These are phyloP conservation scores for Magnaporthiopsis poae DNA, from an alignment of 2,329 filamentous ascomycete genomes.

Conservation along the genomic window DNA sequence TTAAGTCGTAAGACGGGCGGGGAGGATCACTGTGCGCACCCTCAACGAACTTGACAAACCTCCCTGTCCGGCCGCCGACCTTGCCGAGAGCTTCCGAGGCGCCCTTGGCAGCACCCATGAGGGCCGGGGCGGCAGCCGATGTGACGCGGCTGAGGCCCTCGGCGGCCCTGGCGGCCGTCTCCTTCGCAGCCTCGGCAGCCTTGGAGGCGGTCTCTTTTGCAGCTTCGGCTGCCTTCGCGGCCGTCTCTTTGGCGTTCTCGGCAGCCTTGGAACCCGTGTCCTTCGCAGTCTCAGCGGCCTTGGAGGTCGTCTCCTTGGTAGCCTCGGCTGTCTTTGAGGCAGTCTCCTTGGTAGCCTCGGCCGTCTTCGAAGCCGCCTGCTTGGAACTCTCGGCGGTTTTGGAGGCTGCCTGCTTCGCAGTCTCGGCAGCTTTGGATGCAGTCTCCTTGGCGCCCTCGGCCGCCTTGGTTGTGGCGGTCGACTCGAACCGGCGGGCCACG, in stretches of 20 bases:
- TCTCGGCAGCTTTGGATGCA: constrained; percentile 27
- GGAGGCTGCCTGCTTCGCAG: constrained; percentile 27
- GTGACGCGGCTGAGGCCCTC: constrained; percentile 75
- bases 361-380: constrained; percentile 35
- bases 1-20: not conserved
- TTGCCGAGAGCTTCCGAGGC: constrained; percentile 58
- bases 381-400: constrained; percentile 33
- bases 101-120: constrained; percentile 62
- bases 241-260: constrained; percentile 25
- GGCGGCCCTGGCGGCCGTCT: constrained; percentile 56
- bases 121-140: constrained; percentile 67
- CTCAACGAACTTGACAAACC: constrained; percentile 69
- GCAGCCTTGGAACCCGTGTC: constrained; percentile 31
- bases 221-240: constrained; percentile 30
- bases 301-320: constrained; percentile 24
- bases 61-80: constrained; percentile 75
- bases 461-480: constrained; percentile 32
- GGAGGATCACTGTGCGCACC: constrained; percentile 50
- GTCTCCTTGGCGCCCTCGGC: constrained; percentile 26
- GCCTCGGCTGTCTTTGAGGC: constrained; percentile 21
- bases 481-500: constrained; percentile 50
- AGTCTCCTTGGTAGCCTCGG: constrained; percentile 29
- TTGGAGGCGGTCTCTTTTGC: constrained; percentile 37
- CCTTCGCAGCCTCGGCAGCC: constrained; percentile 31
- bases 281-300: constrained; percentile 19